These are phyloP conservation scores for Trichoderma virens DNA, from an alignment of 495 filamentous ascomycete genomes.

Conservation along the genomic window DNA sequence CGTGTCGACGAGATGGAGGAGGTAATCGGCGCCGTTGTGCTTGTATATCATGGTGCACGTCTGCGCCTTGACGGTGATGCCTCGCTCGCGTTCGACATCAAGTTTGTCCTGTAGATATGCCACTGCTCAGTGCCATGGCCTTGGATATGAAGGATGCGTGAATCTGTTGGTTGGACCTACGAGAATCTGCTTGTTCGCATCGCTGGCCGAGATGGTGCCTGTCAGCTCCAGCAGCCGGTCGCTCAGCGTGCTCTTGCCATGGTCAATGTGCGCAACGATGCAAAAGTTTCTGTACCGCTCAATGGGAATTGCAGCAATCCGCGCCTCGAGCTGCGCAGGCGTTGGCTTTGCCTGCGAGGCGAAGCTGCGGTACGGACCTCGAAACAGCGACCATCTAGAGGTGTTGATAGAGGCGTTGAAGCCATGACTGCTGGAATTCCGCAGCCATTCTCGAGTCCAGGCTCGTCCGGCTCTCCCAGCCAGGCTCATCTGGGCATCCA, in stretches of 20 bases:
- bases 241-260: slow-evolving; percentile 92
- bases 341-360: slow-evolving; percentile 8
- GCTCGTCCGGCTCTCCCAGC: slow-evolving; percentile 6
- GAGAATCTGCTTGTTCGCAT: slow-evolving; percentile 87
- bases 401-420: not conserved
- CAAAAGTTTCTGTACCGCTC: slow-evolving; percentile 94
- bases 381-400: not conserved
- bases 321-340: slow-evolving; percentile 55
- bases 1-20: slow-evolving; percentile 92
- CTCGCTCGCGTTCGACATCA: slow-evolving; percentile 90
- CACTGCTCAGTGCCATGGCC: not conserved
- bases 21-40: slow-evolving; percentile 70
- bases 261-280: slow-evolving; percentile 97
- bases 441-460: slow-evolving; percentile 6
- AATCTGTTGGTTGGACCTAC: slow-evolving; percentile 13
- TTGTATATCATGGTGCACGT: slow-evolving; percentile 97
- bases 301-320: slow-evolving; percentile 83
- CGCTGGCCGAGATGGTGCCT: slow-evolving; percentile 73
- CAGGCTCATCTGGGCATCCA: slow-evolving; percentile 8
- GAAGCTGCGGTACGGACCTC: not conserved
- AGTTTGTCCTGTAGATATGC: slow-evolving; percentile 60
- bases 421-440: not conserved
- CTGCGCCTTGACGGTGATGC: slow-evolving; percentile 98
- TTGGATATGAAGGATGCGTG: no score
- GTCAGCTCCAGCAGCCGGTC: slow-evolving; percentile 92